These are phyloP conservation scores for Schwanniomyces pseudopolymorphus DNA, from an alignment of 805 yeast species.

Conservation along the genomic window DNA sequence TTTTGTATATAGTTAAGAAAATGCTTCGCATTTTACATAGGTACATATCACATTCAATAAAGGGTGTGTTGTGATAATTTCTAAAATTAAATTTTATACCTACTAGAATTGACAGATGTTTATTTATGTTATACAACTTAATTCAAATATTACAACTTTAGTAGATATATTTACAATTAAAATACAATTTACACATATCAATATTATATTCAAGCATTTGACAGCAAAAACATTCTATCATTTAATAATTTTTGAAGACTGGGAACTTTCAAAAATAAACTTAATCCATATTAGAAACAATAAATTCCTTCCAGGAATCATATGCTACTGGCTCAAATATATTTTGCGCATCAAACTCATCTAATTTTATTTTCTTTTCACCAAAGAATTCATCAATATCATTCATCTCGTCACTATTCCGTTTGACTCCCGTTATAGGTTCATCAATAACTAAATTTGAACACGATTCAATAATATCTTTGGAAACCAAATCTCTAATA, in stretches of 20 bases:
- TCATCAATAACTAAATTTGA: constrained; percentile 12
- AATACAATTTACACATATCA: neutral
- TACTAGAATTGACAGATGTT: too few relatives aligned
- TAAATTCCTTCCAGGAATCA: constrained; percentile 36
- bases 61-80: too few relatives aligned
- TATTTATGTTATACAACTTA: too few relatives aligned
- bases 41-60: too few relatives aligned
- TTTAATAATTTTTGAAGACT: neutral
- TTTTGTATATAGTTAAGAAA: too few relatives aligned
- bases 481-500: constrained; percentile 32
- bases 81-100: too few relatives aligned
- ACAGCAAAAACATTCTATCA: neutral
- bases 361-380: constrained; percentile 33
- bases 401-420: constrained; percentile 20
- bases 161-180: neutral
- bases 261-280: neutral
- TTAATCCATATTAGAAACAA: constrained; percentile 15
- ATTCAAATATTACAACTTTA: neutral
- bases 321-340: constrained; percentile 32
- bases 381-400: constrained; percentile 34
- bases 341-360: constrained; percentile 16
- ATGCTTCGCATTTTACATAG: too few relatives aligned
- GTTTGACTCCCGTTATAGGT: constrained; percentile 15
- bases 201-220: neutral
- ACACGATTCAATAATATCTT: constrained; percentile 24